phyloP scores from a whole-genome alignment of 2,329 filamentous ascomycete genomes.

The Diaporthe capsici region DNA sequence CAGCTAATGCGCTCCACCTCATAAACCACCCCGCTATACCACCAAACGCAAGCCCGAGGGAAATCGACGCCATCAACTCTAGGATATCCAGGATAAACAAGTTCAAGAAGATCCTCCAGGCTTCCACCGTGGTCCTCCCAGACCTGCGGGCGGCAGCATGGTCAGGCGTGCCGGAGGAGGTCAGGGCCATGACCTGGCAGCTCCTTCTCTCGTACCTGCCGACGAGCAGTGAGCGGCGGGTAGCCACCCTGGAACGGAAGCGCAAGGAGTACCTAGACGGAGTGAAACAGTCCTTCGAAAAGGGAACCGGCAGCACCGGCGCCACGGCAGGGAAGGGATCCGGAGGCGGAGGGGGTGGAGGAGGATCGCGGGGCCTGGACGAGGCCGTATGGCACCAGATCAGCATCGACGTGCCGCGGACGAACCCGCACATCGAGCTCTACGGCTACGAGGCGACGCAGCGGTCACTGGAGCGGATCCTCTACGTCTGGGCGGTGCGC shows the following conservation, averaged over 20 bases:
- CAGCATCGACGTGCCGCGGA: conserved; percentile 96
- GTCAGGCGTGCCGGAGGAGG: conserved; percentile 95
- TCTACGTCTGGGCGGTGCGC: conserved; percentile 98
- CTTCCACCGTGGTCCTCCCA: conserved; percentile 87
- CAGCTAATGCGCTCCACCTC: conserved; percentile 93
- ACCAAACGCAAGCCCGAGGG: conserved; percentile 82
- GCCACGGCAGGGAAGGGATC: conserved; percentile 42
- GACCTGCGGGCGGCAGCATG: conserved; percentile 90
- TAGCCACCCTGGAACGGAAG: conserved; percentile 92
- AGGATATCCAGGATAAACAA: conserved; percentile 97
- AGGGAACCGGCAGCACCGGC: conserved; percentile 64
- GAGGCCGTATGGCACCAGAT: conserved; percentile 99
- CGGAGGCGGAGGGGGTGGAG: neutral
- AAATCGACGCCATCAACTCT: conserved; percentile 87
- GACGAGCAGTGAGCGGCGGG: conserved; percentile 93
- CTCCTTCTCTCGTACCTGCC: conserved; percentile 94
- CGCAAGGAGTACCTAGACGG: conserved; percentile 97
- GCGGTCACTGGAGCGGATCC: conserved; percentile 90
- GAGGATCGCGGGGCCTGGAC: conserved; percentile 76
- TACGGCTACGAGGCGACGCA: conserved; percentile 98
- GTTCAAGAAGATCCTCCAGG: conserved; percentile 95
- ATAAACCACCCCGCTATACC: conserved; percentile 88
- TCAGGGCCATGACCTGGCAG: conserved; percentile 99
- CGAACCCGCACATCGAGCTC: conserved; percentile 94
- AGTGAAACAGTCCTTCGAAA: conserved; percentile 80